Conservation (phyloP, 768 basidiomycete genomes). For the Lactifluus piperatus region DNA sequence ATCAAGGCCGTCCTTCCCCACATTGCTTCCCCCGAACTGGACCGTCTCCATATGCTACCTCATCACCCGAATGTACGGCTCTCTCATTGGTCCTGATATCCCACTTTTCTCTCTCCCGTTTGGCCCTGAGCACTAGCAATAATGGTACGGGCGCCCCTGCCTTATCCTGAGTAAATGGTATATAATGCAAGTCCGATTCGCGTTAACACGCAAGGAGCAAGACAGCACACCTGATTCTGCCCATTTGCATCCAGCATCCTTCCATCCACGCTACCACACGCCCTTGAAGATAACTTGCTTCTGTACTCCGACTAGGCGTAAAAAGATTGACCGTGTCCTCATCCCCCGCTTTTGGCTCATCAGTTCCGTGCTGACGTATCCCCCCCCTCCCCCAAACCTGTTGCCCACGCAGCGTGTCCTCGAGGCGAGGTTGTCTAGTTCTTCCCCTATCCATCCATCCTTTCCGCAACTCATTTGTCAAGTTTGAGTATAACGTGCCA, state of each 20-base stretch:
- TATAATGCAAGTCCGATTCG: background rate
- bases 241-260: background rate
- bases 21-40: background rate
- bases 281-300: constrained; percentile 5
- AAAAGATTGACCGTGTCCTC: background rate
- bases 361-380: constrained; percentile 13
- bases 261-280: constrained; percentile 11
- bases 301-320: constrained; percentile 5
- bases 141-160: background rate
- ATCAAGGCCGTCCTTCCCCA: background rate
- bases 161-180: background rate
- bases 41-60: background rate
- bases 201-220: background rate
- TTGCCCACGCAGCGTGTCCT: constrained; percentile 6
- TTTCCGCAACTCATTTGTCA: constrained; percentile 2
- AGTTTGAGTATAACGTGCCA: background rate
- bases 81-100: background rate
- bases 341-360: constrained; percentile 6
- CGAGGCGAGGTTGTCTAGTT: constrained; percentile 18
- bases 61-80: background rate
- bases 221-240: background rate
- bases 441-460: constrained; percentile 14
- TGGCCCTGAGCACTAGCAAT: background rate
- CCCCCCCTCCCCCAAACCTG: constrained; percentile 3
- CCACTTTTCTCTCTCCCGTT: background rate